These are phyloP conservation scores for Sclerotinia borealis DNA, from an alignment of 2,329 filamentous ascomycete species.

Conservation along the genomic window DNA sequence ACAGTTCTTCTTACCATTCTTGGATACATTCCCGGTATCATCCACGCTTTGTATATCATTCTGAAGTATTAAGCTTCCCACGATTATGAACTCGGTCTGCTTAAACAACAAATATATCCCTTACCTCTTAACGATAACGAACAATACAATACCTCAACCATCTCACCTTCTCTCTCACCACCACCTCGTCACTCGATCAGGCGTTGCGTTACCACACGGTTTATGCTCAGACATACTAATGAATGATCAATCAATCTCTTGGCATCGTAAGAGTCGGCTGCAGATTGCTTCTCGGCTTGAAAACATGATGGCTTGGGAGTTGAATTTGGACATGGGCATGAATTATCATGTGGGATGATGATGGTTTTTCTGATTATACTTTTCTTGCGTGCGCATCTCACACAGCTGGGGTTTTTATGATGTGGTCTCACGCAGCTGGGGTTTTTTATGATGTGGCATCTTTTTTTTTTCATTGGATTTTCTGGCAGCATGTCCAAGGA, in stretches of 20 bases:
- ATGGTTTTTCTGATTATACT: not conserved
- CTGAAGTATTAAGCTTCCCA: constrained; percentile 64
- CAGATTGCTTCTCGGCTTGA: not conserved
- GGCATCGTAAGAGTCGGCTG: constrained; percentile 5
- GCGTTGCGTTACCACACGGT: not conserved
- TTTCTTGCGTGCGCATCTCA: not conserved
- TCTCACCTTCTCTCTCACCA: not conserved
- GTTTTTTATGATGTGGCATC: not conserved
- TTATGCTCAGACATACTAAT: not conserved
- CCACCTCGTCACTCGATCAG: not conserved
- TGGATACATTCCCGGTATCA: constrained; percentile 16
- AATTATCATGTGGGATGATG: not conserved
- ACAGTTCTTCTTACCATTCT: constrained; percentile 12
- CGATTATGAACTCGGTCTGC: not conserved
- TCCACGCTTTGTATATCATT: constrained; percentile 50
- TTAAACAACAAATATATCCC: not conserved
- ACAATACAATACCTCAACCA: not conserved
- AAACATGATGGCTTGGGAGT: not conserved
- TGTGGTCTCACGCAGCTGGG: not conserved
- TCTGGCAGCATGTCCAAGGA: constrained; percentile 24
- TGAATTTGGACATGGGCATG: not conserved
- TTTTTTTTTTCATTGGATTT: constrained; percentile 10
- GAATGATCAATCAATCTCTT: not conserved
- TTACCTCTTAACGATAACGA: not conserved
- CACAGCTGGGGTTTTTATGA: constrained; percentile 1